Conservation (phyloP, 2,329 filamentous ascomycete genomes). For the Fusarium sp. region DNA sequence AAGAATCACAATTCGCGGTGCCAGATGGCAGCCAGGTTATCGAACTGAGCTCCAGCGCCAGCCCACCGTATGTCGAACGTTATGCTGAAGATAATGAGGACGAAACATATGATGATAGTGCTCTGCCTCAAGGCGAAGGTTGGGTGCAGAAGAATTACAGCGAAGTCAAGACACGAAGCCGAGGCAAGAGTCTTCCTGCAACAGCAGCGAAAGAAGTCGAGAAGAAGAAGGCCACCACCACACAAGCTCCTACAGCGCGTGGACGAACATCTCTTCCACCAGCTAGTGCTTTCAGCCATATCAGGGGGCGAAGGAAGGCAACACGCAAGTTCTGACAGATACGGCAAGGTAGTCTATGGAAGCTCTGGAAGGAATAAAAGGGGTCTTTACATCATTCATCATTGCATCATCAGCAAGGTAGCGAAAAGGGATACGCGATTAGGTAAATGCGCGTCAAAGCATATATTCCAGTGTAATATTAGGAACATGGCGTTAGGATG, state of each 20-base stretch:
- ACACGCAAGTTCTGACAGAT: conserved; percentile 36
- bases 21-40: conserved; percentile 50
- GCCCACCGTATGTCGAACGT: conserved; percentile 36
- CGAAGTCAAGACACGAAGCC: conserved; percentile 35
- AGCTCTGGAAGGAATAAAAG: conserved; percentile 7
- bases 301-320: conserved; percentile 38
- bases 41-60: conserved; percentile 48
- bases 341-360: conserved; percentile 12
- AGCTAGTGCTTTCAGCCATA: conserved; percentile 42
- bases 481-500: conserved; percentile 26
- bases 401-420: neutral
- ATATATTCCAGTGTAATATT: conserved; percentile 20
- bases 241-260: conserved; percentile 3
- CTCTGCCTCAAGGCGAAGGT: conserved; percentile 33
- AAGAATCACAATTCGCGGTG: conserved; percentile 39
- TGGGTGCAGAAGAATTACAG: conserved; percentile 37
- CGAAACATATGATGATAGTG: conserved; percentile 37
- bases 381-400: neutral
- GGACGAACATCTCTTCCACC: conserved; percentile 35
- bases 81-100: conserved; percentile 40
- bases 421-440: neutral
- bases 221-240: neutral
- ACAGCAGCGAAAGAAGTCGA: neutral
- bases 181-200: conserved; percentile 36
- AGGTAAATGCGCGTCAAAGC: conserved; percentile 14